Percentiles rank a stretch among this genome's conserved stretches.
phyloP scores from a whole-genome alignment of 1,284 basidiomycete species.

The Leccinum subrobustum region DNA sequence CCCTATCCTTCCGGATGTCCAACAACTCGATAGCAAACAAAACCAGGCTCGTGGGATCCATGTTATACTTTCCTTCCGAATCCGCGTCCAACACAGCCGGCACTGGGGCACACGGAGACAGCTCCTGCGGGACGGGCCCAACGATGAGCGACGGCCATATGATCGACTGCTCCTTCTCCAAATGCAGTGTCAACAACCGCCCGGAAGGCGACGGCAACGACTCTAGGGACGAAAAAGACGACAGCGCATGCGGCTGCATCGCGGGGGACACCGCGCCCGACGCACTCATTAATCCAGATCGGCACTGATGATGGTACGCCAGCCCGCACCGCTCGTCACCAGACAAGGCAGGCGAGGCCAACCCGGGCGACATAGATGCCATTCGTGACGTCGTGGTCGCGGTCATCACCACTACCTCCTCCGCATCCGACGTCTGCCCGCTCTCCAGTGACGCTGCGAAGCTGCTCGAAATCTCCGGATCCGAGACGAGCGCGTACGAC shows the following conservation, averaged over 20 bases:
- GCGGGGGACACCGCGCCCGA: slow-evolving; percentile 61
- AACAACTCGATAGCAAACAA: slow-evolving; percentile 65
- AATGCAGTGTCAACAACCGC: slow-evolving; percentile 66
- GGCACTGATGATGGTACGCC: slow-evolving; percentile 28
- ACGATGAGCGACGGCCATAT: slow-evolving; percentile 79
- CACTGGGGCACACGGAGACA: slow-evolving; percentile 51
- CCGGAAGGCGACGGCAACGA: slow-evolving; percentile 61
- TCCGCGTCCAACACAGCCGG: slow-evolving; percentile 52
- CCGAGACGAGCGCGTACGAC: slow-evolving; percentile 75
- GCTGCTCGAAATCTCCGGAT: slow-evolving; percentile 76
- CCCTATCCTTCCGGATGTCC: slow-evolving; percentile 69
- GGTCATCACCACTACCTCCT: no score
- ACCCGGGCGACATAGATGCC: slow-evolving; percentile 46
- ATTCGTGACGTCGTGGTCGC: neutral
- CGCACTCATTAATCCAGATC: slow-evolving; percentile 30
- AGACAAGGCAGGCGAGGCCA: slow-evolving; percentile 59
- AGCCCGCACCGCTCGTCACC: slow-evolving; percentile 46
- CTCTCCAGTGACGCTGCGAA: slow-evolving; percentile 77
- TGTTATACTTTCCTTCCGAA: slow-evolving; percentile 64
- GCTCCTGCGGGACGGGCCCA: slow-evolving; percentile 63
- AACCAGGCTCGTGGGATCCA: slow-evolving; percentile 78
- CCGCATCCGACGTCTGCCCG: slow-evolving; percentile 36
- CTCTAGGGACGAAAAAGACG: slow-evolving; percentile 73
- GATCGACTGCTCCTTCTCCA: slow-evolving; percentile 73
- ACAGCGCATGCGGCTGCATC: slow-evolving; percentile 49